A percentile compares a stretch with the other conserved stretches of the same genome.
phyloP scores from a whole-genome alignment of 352 stramenopile genomes.

The Phytophthora syringae region DNA sequence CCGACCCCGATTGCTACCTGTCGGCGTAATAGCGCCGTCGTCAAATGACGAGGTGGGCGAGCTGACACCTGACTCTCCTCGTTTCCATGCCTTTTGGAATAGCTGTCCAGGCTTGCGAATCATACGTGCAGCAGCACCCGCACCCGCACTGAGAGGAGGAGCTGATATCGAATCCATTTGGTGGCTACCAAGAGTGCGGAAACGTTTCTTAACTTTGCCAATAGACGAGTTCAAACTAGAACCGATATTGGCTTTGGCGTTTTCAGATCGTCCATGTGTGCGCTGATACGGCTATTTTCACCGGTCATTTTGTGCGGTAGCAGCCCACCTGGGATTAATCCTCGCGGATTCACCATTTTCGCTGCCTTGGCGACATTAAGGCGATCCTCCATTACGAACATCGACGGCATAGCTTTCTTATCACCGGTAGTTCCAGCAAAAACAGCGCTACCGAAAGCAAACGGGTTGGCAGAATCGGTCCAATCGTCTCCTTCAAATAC shows the following conservation, averaged over 20 bases:
- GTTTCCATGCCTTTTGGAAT: conserved; percentile 68
- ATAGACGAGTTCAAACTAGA: conserved; percentile 77
- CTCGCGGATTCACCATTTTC: conserved; percentile 56
- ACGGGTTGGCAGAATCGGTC: conserved; percentile 44
- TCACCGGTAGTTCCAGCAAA: conserved; percentile 36
- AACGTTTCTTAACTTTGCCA: conserved; percentile 77
- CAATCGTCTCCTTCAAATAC: conserved; percentile 67
- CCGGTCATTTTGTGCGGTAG: conserved; percentile 40
- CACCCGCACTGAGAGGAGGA: conserved; percentile 30
- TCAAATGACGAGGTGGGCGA: conserved; percentile 38
- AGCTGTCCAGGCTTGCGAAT: conserved; percentile 76
- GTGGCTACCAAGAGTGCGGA: conserved; percentile 64
- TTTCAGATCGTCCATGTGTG: conserved; percentile 75
- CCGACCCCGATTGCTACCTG: conserved; percentile 21
- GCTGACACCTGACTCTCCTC: conserved; percentile 30
- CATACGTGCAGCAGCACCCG: conserved; percentile 58
- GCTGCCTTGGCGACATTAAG: conserved; percentile 58
- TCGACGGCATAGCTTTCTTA: conserved; percentile 49
- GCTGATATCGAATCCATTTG: conserved; percentile 47
- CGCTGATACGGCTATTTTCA: conserved; percentile 28
- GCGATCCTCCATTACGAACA: conserved; percentile 73
- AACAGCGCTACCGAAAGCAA: conserved; percentile 39
- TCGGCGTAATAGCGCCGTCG: conserved; percentile 33
- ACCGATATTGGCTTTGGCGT: conserved; percentile 76
- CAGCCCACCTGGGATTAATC: conserved; percentile 48